Evolutionary conservation across 208 protist species (phyloP).

Genomic region (Trypanosoma platydactyli): DNA sequence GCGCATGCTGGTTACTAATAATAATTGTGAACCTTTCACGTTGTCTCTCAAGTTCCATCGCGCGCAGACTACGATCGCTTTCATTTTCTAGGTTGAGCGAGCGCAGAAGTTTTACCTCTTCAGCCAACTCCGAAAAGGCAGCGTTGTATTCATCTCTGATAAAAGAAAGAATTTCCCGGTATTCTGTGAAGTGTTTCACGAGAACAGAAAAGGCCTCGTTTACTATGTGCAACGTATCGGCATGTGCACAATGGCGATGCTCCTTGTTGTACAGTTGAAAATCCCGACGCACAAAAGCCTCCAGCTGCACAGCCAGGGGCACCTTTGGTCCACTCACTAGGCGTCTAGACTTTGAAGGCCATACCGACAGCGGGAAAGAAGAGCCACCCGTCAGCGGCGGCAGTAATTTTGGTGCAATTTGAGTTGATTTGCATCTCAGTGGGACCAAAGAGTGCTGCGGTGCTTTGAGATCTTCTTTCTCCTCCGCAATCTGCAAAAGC

Average conservation of each 20-base stretch:
- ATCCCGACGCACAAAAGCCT: slow-evolving; percentile 83
- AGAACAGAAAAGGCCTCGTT: slow-evolving; percentile 75
- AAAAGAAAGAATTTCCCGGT: slow-evolving; percentile 61
- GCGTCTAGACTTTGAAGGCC: slow-evolving; percentile 18
- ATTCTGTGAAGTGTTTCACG: slow-evolving; percentile 85
- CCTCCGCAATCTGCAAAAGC: background rate
- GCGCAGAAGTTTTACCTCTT: slow-evolving; percentile 52
- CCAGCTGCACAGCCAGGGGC: slow-evolving; percentile 76
- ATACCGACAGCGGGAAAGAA: slow-evolving; percentile 10
- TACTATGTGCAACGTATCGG: slow-evolving; percentile 83
- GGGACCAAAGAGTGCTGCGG: slow-evolving; percentile 4
- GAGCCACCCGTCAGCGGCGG: slow-evolving; percentile 19
- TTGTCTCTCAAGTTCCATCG: slow-evolving; percentile 76
- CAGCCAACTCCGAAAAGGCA: slow-evolving; percentile 50
- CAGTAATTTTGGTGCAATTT: background rate
- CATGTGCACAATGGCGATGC: slow-evolving; percentile 58
- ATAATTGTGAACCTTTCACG: slow-evolving; percentile 76
- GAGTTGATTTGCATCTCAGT: background rate
- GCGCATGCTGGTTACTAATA: slow-evolving; percentile 85
- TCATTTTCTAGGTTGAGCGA: slow-evolving; percentile 68
- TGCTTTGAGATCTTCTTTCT: background rate
- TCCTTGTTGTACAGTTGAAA: slow-evolving; percentile 67
- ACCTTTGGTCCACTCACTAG: slow-evolving; percentile 38
- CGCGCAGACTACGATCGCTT: slow-evolving; percentile 65
- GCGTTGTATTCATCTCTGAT: slow-evolving; percentile 87